Percentiles rank a stretch among this genome's conserved stretches.
These are phyloP conservation scores for Vigna nakashimae DNA, from an alignment of 306 rosid genomes.

Conservation along the genomic window DNA sequence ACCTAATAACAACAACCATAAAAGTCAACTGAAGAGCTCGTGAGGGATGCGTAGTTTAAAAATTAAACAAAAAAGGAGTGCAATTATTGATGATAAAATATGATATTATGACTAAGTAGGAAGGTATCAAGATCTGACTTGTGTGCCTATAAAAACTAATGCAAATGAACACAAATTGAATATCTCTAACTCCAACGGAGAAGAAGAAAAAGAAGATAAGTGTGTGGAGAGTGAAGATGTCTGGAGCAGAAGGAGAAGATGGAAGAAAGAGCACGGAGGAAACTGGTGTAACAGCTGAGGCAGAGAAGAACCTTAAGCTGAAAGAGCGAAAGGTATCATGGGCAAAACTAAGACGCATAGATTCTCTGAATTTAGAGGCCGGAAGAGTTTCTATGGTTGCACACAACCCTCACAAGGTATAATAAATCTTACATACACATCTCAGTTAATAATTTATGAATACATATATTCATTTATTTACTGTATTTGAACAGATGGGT, in stretches of 20 bases:
- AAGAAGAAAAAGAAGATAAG: too few species aligned
- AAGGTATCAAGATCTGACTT: conserved; percentile 38
- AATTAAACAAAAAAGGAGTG: background rate
- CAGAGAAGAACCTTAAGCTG: conserved; percentile 29
- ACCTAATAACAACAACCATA: background rate
- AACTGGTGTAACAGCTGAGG: background rate
- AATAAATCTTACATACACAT: background rate
- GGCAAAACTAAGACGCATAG: conserved; percentile 76
- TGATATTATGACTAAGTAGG: background rate
- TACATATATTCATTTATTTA: too few species aligned
- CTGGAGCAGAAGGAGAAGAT: conserved; percentile 11
- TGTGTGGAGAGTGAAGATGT: background rate
- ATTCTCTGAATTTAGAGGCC: conserved; percentile 85
- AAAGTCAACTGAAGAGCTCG: conserved; percentile 10
- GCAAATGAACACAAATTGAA: background rate
- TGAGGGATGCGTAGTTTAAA: background rate
- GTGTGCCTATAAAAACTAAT: conserved; percentile 15
- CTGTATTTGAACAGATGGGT: conserved; percentile 9
- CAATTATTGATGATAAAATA: conserved; percentile 45
- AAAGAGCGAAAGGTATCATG: conserved; percentile 64
- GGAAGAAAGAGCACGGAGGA: too few species aligned
- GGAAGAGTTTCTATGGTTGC: conserved; percentile 61
- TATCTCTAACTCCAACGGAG: conserved; percentile 19
- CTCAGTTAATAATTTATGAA: background rate
- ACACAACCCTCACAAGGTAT: conserved; percentile 48